phyloP scores from a whole-genome alignment of 2,329 filamentous ascomycete species.

The Pestalotiopsis sp. region DNA sequence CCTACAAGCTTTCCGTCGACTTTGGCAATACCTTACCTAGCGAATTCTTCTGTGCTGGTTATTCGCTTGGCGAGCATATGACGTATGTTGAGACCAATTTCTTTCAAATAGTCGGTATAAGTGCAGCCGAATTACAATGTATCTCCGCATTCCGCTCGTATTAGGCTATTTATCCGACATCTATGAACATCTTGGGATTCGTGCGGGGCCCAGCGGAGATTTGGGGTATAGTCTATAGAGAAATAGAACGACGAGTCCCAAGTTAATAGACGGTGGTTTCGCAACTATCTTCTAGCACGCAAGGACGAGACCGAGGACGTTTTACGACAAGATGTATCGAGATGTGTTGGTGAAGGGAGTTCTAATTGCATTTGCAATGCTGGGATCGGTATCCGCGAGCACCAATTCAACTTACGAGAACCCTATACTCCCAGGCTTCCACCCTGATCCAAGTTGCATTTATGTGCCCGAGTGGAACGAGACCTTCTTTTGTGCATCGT shows the following conservation, averaged over 20 bases:
- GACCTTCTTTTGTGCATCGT: slow-evolving; percentile 46
- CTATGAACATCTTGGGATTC: no score
- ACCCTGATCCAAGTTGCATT: slow-evolving; percentile 47
- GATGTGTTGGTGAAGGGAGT: background rate
- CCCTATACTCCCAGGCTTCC: slow-evolving; percentile 48
- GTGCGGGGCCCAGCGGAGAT: background rate
- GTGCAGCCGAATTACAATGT: background rate
- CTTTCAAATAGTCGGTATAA: background rate
- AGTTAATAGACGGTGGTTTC: background rate
- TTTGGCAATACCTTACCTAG: background rate
- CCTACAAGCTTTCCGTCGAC: background rate
- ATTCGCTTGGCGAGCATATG: background rate
- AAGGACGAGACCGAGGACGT: background rate
- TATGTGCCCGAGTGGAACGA: slow-evolving; percentile 39
- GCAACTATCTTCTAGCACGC: background rate
- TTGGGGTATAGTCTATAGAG: background rate
- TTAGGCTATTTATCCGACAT: background rate
- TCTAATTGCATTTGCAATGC: background rate
- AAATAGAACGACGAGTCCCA: background rate
- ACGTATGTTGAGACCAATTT: background rate
- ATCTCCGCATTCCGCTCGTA: slow-evolving; percentile 1
- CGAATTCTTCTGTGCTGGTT: background rate
- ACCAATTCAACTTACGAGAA: slow-evolving; percentile 37
- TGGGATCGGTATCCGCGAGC: background rate
- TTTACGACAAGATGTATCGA: background rate